These are phyloP conservation scores for Drosera capensis DNA, from an alignment of 148 eudicot species.

Conservation along the genomic window DNA sequence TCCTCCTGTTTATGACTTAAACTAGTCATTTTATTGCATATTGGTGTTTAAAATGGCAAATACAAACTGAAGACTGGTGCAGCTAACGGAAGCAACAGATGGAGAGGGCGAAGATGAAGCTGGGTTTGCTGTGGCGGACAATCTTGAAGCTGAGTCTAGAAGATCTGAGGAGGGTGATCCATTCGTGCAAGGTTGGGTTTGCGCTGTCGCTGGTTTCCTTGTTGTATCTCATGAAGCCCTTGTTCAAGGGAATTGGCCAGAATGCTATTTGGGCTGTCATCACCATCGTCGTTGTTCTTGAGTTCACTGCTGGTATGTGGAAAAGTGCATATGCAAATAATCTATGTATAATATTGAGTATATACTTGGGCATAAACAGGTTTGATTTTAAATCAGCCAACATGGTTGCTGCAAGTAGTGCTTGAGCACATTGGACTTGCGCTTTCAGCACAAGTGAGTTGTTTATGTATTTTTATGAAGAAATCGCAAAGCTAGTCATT, in stretches of 20 bases:
- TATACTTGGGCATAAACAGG: too few relatives aligned
- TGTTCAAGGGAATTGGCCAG: slow-evolving; percentile 50
- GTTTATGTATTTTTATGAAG: too few relatives aligned
- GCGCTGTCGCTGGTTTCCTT: slow-evolving; percentile 65
- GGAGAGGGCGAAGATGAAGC: slow-evolving; percentile 14
- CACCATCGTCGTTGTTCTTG: slow-evolving; percentile 93
- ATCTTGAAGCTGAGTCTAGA: slow-evolving; percentile 49
- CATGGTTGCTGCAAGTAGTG: too few relatives aligned
- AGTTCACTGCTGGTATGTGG: slow-evolving; percentile 71
- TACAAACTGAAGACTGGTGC: slow-evolving; percentile 5
- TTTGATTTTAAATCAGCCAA: too few relatives aligned
- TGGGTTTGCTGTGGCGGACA: slow-evolving; percentile 14
- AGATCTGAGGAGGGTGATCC: slow-evolving; percentile 63
- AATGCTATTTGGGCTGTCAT: slow-evolving; percentile 91
- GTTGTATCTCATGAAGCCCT: slow-evolving; percentile 61
- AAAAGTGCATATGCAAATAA: too few relatives aligned
- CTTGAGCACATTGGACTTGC: too few relatives aligned
- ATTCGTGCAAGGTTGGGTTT: slow-evolving; percentile 68
- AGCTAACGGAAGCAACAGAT: not conserved
- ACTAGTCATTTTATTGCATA: too few relatives aligned
- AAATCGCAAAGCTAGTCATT: too few relatives aligned
- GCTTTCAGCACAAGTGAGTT: too few relatives aligned
- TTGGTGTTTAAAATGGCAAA: too few relatives aligned
- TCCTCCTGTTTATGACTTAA: too few relatives aligned
- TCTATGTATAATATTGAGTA: too few relatives aligned